Evolutionary conservation across 345 rosid species (phyloP), one percentile per base, ranked within the genome.

Genomic region (Balakata baccata): DNA sequence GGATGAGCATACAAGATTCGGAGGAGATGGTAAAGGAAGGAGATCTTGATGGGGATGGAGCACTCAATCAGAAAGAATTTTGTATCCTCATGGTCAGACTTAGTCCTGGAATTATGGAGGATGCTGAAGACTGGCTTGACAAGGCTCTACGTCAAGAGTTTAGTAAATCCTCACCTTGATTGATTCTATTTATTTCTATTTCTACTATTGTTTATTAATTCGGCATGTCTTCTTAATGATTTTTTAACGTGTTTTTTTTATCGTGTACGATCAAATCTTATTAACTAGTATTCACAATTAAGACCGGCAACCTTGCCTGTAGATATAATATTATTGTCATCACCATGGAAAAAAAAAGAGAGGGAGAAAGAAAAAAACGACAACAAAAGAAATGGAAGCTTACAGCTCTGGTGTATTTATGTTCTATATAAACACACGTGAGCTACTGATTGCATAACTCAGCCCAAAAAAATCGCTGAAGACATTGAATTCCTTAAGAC

Each of bases 31-130:
- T 92, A 5, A 80, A 77, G 77, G 98, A 92, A 85, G 96, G 98
- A 7, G 97, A 92, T 69, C 86, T 90, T 0, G 89, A 94, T 3
- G 90, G 96, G 0, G 98, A 94, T 54, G 97, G 96, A 11, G 88
- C 86, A 1, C 97, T 94, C 46, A 86, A 85, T 72, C 84, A 90
- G 78, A 89, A 85, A 0, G 96, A 94, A 41, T 94, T 94, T 62
- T 94, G 98, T 61, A 84, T 92, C 69, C 87, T 94, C 38, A 94
- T 92, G 98, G 92, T 94, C 11, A 84, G 95, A 80, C 90, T 94
- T 50, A 94, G 98, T 75, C 97, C 97, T 4, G 92, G 81, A 51
- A 86, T 90, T 91, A 92, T 94, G 97, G 75, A 84, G 63, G 89
- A 92, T 65, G 97, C 98, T 0, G 89, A 90, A 76, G 25, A 76